These are phyloP conservation scores for Artemisia argyi DNA, from an alignment of 129 eudicot species.

Conservation along the genomic window DNA sequence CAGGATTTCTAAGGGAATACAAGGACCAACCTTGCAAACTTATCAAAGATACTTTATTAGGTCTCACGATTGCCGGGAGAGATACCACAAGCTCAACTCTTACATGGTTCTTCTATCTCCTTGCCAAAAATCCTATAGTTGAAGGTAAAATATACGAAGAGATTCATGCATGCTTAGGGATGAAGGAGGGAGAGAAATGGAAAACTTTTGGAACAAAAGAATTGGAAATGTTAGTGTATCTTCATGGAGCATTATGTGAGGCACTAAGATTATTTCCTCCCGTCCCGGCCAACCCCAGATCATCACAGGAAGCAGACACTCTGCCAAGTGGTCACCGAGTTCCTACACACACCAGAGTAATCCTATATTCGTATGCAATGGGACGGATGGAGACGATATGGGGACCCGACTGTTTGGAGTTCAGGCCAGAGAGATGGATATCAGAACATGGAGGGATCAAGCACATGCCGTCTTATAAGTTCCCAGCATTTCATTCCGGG, in stretches of 20 bases:
- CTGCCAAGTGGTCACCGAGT: slow-evolving; percentile 49
- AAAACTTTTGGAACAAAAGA: slow-evolving; percentile 22
- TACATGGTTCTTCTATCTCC: slow-evolving; percentile 18
- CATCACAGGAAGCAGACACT: slow-evolving; percentile 40
- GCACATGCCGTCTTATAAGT: neutral
- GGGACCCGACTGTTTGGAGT: slow-evolving; percentile 61
- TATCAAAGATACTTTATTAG: slow-evolving; percentile 37
- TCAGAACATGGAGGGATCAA: slow-evolving; percentile 31
- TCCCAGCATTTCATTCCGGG: slow-evolving; percentile 58
- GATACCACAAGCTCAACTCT: slow-evolving; percentile 49
- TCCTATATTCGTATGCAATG: slow-evolving; percentile 47
- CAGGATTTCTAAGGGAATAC: slow-evolving; percentile 6
- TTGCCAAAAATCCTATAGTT: slow-evolving; percentile 27
- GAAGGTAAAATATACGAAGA: slow-evolving; percentile 45
- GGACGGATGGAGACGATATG: slow-evolving; percentile 68
- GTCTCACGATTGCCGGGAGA: slow-evolving; percentile 46
- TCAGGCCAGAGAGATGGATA: slow-evolving; percentile 66
- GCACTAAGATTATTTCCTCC: slow-evolving; percentile 59
- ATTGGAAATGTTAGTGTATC: slow-evolving; percentile 34
- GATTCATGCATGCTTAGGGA: slow-evolving; percentile 13
- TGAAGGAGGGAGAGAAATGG: neutral
- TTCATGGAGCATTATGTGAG: slow-evolving; percentile 17
- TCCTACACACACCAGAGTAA: slow-evolving; percentile 53
- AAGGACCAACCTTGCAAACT: neutral
- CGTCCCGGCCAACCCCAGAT: slow-evolving; percentile 48